Evolutionary conservation across 805 yeast genomes (phyloP).

Genomic region (Metschnikowia anglica): DNA sequence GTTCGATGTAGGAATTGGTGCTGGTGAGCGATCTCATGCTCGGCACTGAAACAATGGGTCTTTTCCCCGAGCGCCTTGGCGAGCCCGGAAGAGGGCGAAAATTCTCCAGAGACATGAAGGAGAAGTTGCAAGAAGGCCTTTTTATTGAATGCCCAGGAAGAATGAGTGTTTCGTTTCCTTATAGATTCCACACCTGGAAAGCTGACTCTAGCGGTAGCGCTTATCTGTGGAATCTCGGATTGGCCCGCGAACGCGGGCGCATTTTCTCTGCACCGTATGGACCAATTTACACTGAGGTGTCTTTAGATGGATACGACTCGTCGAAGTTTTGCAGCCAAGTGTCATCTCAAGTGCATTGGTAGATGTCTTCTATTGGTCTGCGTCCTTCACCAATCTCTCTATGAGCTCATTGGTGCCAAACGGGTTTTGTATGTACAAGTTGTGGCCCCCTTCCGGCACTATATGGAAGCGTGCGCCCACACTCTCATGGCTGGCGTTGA

Average conservation of each 20-base stretch:
- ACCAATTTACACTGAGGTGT: too few relatives aligned
- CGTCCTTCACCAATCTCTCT: slow-evolving; percentile 15
- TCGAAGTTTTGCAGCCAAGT: too few relatives aligned
- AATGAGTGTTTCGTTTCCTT: too few relatives aligned
- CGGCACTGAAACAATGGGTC: slow-evolving; percentile 33
- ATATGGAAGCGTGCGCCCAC: slow-evolving; percentile 14
- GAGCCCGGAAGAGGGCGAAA: slow-evolving; percentile 7
- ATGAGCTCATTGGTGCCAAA: slow-evolving; percentile 38
- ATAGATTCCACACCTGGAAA: too few relatives aligned
- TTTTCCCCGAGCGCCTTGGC: neutral
- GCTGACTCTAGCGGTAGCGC: too few relatives aligned
- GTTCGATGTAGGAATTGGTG: slow-evolving; percentile 19
- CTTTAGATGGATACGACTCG: too few relatives aligned
- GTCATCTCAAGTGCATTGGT: neutral
- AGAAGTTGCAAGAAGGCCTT: neutral
- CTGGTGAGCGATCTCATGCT: slow-evolving; percentile 27
- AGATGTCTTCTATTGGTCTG: slow-evolving; percentile 2
- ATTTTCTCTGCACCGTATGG: too few relatives aligned
- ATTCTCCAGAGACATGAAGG: slow-evolving; percentile 8
- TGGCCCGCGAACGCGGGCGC: too few relatives aligned
- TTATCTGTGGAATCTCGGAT: neutral
- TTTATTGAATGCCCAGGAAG: too few relatives aligned
- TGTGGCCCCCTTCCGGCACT: slow-evolving; percentile 43
- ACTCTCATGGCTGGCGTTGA: slow-evolving; percentile 16
- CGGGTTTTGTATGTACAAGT: slow-evolving; percentile 46